Percentiles rank a stretch among this genome's conserved stretches.
Conservation (phyloP, 2,329 filamentous ascomycete genomes). For the Rutstroemia sp. region DNA sequence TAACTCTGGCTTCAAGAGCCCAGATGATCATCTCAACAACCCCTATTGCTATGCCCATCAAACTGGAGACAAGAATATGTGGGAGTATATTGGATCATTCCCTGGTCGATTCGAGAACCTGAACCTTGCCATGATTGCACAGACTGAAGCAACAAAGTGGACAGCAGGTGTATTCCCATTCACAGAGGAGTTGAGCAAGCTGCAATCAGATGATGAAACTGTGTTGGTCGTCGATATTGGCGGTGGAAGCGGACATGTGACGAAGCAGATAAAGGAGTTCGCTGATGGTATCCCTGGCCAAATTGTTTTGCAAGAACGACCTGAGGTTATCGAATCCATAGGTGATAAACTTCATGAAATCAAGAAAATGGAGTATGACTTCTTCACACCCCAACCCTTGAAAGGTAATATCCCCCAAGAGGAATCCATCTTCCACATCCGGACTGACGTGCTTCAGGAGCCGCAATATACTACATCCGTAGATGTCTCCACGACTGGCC, state of each 20-base stretch:
- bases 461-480: conserved; percentile 32
- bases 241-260: conserved; percentile 35
- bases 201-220: conserved; percentile 19
- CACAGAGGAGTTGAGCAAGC: conserved; percentile 14
- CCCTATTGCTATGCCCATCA: conserved; percentile 25
- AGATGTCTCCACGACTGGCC: conserved; percentile 34
- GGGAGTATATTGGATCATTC: conserved; percentile 21
- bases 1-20: conserved; percentile 17
- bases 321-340: conserved; percentile 23
- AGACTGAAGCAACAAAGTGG: conserved; percentile 10
- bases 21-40: conserved; percentile 18
- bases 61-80: conserved; percentile 22
- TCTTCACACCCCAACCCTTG: conserved; percentile 27
- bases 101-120: conserved; percentile 24
- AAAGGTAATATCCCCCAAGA: conserved; percentile 11
- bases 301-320: conserved; percentile 36
- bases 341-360: conserved; percentile 25
- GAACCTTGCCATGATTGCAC: conserved; percentile 25
- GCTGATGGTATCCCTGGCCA: conserved; percentile 30
- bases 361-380: conserved; percentile 24
- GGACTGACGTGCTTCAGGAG: conserved; percentile 2
- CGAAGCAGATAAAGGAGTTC: conserved; percentile 27
- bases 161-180: conserved; percentile 20
- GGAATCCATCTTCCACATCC: not conserved
- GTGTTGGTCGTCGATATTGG: conserved; percentile 35